Percentiles rank a stretch among this genome's conserved stretches.
Conservation (phyloP, 306 rosid genomes). For the Parietaria judaica region DNA sequence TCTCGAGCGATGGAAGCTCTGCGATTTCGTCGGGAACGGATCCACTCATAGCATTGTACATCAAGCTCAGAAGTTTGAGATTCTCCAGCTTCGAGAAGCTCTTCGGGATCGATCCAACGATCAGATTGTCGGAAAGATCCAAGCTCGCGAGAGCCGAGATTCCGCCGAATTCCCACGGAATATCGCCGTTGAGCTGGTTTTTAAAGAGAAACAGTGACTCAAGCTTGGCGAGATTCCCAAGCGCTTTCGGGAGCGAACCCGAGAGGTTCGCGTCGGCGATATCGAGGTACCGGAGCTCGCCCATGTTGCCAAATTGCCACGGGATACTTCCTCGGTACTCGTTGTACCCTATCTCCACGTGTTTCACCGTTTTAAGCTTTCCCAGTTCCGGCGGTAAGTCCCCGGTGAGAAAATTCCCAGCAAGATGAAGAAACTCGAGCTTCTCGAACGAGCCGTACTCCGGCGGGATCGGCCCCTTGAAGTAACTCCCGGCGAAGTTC, state of each 20-base stretch:
- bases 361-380: conserved; percentile 71
- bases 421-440: conserved; percentile 78
- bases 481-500: conserved; percentile 85
- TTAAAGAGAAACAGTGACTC: conserved; percentile 72
- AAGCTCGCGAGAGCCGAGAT: conserved; percentile 40
- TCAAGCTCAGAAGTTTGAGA: conserved; percentile 63
- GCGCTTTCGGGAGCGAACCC: conserved; percentile 58
- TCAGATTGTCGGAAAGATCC: conserved; percentile 78
- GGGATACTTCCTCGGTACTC: conserved; percentile 57
- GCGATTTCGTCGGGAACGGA: conserved; percentile 59
- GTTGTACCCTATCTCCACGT: conserved; percentile 91
- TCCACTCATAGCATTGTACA: conserved; percentile 82
- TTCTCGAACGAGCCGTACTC: conserved; percentile 70
- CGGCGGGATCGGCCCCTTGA: conserved; percentile 74
- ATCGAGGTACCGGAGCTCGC: conserved; percentile 71
- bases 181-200: conserved; percentile 56
- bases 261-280: conserved; percentile 82
- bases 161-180: conserved; percentile 61
- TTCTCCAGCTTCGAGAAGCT: conserved; percentile 59
- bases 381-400: conserved; percentile 68
- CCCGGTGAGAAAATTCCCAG: conserved; percentile 74
- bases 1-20: conserved; percentile 72
- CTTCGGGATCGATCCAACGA: conserved; percentile 74
- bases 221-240: conserved; percentile 62
- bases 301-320: conserved; percentile 67